These are phyloP conservation scores for Exophiala phaeomuriformis DNA, from an alignment of 2,329 filamentous ascomycete genomes.

Conservation along the genomic window DNA sequence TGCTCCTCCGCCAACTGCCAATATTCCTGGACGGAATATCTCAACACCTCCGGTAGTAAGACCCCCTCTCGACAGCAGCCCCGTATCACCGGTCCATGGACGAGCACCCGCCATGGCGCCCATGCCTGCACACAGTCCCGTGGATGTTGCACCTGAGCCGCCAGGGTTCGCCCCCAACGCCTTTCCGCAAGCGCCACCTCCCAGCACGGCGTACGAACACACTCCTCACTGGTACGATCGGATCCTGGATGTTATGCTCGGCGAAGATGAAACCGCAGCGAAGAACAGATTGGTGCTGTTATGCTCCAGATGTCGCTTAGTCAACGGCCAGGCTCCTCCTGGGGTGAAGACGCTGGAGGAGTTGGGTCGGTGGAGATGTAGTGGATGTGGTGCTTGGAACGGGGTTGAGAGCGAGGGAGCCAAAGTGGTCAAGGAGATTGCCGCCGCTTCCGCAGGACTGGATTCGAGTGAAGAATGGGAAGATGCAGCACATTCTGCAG, in stretches of 20 bases:
- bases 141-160: conserved; percentile 31
- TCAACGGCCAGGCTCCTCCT: conserved; percentile 92
- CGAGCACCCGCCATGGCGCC: conserved; percentile 3
- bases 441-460: conserved; percentile 5
- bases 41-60: conserved; percentile 31
- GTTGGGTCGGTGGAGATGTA: conserved; percentile 80
- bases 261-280: conserved; percentile 86
- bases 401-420: conserved; percentile 61
- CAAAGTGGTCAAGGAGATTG: conserved; percentile 63
- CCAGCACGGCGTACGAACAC: conserved; percentile 31
- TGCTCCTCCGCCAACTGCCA: conserved; percentile 58
- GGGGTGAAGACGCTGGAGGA: conserved; percentile 71
- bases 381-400: conserved; percentile 74
- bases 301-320: conserved; percentile 71
- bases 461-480: conserved; percentile 21
- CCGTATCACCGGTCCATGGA: conserved; percentile 15
- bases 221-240: conserved; percentile 83
- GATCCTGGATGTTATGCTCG: conserved; percentile 81
- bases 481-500: conserved; percentile 7
- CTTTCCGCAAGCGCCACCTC: conserved; percentile 30
- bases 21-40: conserved; percentile 44
- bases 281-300: conserved; percentile 88
- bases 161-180: conserved; percentile 45
- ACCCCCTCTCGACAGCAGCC: conserved; percentile 8
- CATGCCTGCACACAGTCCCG: conserved; percentile 12